Conservation (phyloP, 192 early-diverging fungal species). For the Piromyces finnis region DNA sequence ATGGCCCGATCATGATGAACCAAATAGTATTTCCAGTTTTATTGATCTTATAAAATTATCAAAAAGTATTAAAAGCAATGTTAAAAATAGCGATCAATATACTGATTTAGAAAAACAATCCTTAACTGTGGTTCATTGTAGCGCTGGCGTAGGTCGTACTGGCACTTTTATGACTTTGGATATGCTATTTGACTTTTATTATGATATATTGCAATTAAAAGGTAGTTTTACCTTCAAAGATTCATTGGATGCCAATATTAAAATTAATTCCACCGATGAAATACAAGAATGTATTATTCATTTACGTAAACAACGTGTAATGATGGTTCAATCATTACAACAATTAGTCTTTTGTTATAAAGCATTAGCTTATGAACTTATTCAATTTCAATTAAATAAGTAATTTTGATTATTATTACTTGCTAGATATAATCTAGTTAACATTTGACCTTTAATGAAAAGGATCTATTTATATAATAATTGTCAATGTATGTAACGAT, state of each 20-base stretch:
- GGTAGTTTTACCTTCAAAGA: not conserved
- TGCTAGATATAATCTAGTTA: no score
- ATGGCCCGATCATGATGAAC: not conserved
- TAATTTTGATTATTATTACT: no score
- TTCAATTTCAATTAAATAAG: not conserved
- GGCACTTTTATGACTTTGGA: conserved; percentile 30
- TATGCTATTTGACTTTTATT: not conserved
- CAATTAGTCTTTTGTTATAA: conserved; percentile 80
- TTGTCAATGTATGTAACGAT: no score
- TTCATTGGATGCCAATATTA: not conserved
- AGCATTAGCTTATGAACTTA: conserved; percentile 10
- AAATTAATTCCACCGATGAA: not conserved
- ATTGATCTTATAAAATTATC: not conserved
- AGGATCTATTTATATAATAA: no score
- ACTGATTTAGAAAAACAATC: not conserved
- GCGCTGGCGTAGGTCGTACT: conserved; percentile 34
- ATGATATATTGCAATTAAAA: conserved; percentile 7
- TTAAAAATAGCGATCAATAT: not conserved
- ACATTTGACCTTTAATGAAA: no score
- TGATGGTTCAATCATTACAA: conserved; percentile 62
- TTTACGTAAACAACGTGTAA: conserved; percentile 58
- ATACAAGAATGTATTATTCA: not conserved
- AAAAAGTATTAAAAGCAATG: not conserved
- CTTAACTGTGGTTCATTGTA: conserved; percentile 34
- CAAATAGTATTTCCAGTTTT: not conserved